Conservation (phyloP, 139 green algal genomes). For the Picochlorum costavermella region DNA sequence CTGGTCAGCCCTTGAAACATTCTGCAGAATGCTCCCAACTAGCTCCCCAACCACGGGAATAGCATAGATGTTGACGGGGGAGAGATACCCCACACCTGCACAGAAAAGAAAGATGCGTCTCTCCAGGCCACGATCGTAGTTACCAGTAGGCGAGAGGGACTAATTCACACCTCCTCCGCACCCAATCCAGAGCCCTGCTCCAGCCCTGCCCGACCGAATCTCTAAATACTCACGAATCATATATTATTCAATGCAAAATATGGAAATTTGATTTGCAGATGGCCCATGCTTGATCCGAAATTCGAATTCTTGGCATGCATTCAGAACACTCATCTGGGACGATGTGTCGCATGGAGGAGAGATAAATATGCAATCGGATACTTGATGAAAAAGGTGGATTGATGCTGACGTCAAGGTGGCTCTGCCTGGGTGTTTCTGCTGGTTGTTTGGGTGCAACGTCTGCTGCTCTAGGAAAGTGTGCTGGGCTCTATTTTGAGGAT, state of each 20-base stretch:
- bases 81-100: conserved; percentile 17
- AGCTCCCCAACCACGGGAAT: conserved; percentile 27
- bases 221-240: conserved; percentile 13
- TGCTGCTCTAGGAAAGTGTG: neutral
- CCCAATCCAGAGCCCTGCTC: conserved; percentile 17
- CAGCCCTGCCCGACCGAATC: conserved; percentile 15
- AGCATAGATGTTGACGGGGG: conserved; percentile 12
- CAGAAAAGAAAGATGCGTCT: neutral
- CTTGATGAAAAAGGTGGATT: neutral
- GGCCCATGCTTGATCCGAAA: too few species aligned
- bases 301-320: too few species aligned
- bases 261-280: neutral
- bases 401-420: neutral
- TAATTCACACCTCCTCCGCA: conserved; percentile 14
- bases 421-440: neutral
- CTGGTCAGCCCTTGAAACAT: conserved; percentile 8
- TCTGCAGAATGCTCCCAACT: neutral
- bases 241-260: neutral
- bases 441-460: neutral
- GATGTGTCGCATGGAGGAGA: too few species aligned
- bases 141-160: neutral
- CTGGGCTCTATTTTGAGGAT: neutral
- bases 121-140: neutral
- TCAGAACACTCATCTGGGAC: too few species aligned
- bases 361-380: too few species aligned